These are phyloP conservation scores for Neurospora tetraspora DNA, from an alignment of 495 filamentous ascomycete species.

Conservation along the genomic window DNA sequence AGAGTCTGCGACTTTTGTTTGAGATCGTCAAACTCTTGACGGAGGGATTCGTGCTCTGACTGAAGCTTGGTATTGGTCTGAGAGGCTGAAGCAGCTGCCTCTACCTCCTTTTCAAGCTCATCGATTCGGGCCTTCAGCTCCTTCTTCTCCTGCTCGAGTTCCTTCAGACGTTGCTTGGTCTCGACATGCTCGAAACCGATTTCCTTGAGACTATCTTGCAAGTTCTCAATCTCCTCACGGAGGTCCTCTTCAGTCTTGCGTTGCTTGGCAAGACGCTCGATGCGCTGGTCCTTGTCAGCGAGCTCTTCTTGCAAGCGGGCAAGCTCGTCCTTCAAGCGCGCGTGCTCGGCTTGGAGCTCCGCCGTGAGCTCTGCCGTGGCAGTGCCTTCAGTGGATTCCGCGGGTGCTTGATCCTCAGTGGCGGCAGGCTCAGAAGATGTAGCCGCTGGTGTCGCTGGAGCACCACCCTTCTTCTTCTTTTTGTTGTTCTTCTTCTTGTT, in stretches of 20 bases:
- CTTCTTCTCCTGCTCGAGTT: slow-evolving; percentile 34
- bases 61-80: slow-evolving; percentile 42
- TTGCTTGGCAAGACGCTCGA: slow-evolving; percentile 55
- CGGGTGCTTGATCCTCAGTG: slow-evolving; percentile 20
- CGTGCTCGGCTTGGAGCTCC: slow-evolving; percentile 12
- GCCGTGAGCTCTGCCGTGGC: slow-evolving; percentile 25
- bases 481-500: slow-evolving; percentile 79
- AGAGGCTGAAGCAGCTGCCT: slow-evolving; percentile 20
- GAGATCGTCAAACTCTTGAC: slow-evolving; percentile 63
- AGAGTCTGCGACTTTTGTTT: slow-evolving; percentile 58
- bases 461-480: slow-evolving; percentile 74
- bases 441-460: slow-evolving; percentile 15
- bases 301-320: slow-evolving; percentile 48
- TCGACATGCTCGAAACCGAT: slow-evolving; percentile 75
- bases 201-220: slow-evolving; percentile 66
- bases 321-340: slow-evolving; percentile 8
- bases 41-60: slow-evolving; percentile 49
- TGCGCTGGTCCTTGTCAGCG: slow-evolving; percentile 58
- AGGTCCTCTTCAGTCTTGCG: slow-evolving; percentile 69
- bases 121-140: slow-evolving; percentile 50
- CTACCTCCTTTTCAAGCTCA: slow-evolving; percentile 54
- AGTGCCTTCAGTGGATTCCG: slow-evolving; percentile 15
- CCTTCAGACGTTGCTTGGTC: slow-evolving; percentile 66
- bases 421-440: slow-evolving; percentile 9
- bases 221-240: slow-evolving; percentile 73